These are phyloP conservation scores for Fusarium nematophilum DNA, from an alignment of 2,329 filamentous ascomycete genomes.

Conservation along the genomic window DNA sequence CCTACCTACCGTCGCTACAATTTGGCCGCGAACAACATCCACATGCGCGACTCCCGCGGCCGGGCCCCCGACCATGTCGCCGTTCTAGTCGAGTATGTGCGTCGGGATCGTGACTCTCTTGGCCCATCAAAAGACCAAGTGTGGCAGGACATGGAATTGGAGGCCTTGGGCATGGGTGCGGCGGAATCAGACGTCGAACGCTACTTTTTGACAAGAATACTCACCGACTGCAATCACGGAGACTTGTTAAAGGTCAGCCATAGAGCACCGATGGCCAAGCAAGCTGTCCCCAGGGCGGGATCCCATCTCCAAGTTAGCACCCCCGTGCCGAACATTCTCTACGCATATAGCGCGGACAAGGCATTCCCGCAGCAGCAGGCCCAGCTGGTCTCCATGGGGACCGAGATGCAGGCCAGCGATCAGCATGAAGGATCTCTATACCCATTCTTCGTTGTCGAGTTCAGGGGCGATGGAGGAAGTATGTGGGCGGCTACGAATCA, in stretches of 20 bases:
- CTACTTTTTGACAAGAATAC: not conserved
- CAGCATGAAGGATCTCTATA: not conserved
- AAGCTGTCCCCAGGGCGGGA: conserved; percentile 9
- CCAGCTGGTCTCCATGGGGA: conserved; percentile 1
- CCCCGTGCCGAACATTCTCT: conserved; percentile 20
- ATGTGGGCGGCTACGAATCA: conserved; percentile 52
- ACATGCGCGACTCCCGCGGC: not conserved
- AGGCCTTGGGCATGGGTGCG: not conserved
- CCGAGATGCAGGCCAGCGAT: not conserved
- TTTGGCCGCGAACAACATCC: conserved; percentile 4
- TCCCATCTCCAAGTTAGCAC: conserved; percentile 15
- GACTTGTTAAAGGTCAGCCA: not conserved
- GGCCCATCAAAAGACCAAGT: not conserved
- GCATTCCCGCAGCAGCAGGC: conserved; percentile 8
- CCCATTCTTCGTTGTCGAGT: conserved; percentile 32
- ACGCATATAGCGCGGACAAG: conserved; percentile 3
- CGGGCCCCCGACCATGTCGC: conserved; percentile 1
- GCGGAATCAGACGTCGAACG: conserved; percentile 1
- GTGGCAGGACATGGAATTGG: not conserved
- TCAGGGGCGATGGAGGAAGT: conserved; percentile 44
- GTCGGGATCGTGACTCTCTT: conserved; percentile 5
- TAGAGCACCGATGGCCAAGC: not conserved
- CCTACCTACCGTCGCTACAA: not conserved
- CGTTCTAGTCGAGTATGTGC: not conserved
- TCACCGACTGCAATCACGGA: not conserved